These are phyloP conservation scores for Pichia sp. DNA, from an alignment of 1,139 yeast genomes.

Conservation along the genomic window DNA sequence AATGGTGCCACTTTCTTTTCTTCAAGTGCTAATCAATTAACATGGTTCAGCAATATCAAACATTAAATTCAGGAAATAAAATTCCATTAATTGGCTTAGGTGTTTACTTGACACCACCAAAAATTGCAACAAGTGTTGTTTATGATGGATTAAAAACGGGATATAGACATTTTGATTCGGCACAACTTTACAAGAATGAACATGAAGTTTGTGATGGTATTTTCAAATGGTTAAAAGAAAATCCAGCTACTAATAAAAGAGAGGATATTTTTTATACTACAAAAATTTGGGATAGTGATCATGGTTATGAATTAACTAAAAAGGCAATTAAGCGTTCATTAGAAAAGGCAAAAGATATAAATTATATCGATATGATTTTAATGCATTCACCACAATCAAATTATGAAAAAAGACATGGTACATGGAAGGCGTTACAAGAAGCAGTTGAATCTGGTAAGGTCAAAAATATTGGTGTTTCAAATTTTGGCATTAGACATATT, in stretches of 20 bases:
- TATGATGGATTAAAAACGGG: constrained; percentile 53
- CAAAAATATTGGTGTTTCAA: constrained; percentile 40
- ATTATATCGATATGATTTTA: constrained; percentile 38
- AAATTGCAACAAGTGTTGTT: constrained; percentile 38
- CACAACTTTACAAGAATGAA: constrained; percentile 54
- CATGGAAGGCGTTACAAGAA: constrained; percentile 42
- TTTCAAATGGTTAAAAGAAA: constrained; percentile 38
- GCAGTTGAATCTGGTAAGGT: constrained; percentile 31
- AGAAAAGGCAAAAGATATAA: constrained; percentile 37
- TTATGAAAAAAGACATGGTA: constrained; percentile 33
- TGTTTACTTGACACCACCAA: constrained; percentile 41
- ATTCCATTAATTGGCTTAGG: constrained; percentile 61
- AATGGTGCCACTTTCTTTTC: neutral
- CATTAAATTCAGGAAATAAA: constrained; percentile 35
- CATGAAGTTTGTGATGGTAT: constrained; percentile 46
- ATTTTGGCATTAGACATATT: constrained; percentile 36
- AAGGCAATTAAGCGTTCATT: constrained; percentile 32
- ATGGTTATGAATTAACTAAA: constrained; percentile 38
- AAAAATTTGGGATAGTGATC: constrained; percentile 34
- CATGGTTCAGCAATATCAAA: constrained; percentile 1
- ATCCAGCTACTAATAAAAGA: constrained; percentile 35
- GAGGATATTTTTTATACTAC: constrained; percentile 32
- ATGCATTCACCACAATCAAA: constrained; percentile 37
- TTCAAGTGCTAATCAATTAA: neutral
- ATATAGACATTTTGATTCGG: constrained; percentile 66